These are phyloP conservation scores for Martiniozyma abietophila DNA, from an alignment of 805 yeast genomes.

Conservation along the genomic window DNA sequence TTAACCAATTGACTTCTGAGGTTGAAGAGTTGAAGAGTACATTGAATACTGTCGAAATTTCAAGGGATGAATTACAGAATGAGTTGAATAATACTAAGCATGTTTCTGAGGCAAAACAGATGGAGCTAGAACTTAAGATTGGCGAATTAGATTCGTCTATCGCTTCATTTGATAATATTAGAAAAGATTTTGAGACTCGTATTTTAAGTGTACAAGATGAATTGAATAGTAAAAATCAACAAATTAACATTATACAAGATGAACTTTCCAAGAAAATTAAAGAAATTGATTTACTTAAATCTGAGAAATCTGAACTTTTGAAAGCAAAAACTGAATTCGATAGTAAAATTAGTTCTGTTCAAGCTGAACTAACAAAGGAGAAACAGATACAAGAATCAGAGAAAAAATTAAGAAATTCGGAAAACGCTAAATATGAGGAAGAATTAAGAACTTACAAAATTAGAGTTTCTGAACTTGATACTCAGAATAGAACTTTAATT, in stretches of 20 bases:
- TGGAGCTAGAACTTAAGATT: slow-evolving; percentile 15
- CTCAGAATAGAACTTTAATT: slow-evolving; percentile 61
- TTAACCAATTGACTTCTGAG: slow-evolving; percentile 9
- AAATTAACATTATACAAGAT: slow-evolving; percentile 13
- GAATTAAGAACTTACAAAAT: slow-evolving; percentile 36
- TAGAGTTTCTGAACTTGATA: slow-evolving; percentile 45
- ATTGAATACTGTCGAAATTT: slow-evolving; percentile 9
- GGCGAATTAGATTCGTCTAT: slow-evolving; percentile 18
- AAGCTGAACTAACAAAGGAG: slow-evolving; percentile 28
- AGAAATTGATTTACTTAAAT: slow-evolving; percentile 20
- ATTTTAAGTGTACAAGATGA: slow-evolving; percentile 25
- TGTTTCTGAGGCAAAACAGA: slow-evolving; percentile 10
- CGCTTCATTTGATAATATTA: slow-evolving; percentile 19
- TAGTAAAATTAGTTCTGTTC: slow-evolving; percentile 27
- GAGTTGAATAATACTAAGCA: slow-evolving; percentile 11
- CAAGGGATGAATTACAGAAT: slow-evolving; percentile 11
- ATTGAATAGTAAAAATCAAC: slow-evolving; percentile 19
- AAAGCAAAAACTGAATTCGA: slow-evolving; percentile 13
- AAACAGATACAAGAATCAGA: slow-evolving; percentile 27
- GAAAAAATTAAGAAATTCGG: slow-evolving; percentile 37
- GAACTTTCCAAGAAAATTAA: slow-evolving; percentile 17
- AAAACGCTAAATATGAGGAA: slow-evolving; percentile 33
- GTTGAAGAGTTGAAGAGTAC: slow-evolving; percentile 11
- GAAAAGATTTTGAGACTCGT: slow-evolving; percentile 25
- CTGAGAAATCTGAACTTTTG: slow-evolving; percentile 9